phyloP scores from a whole-genome alignment of 108 stramenopile genomes.

The Stephanodiscus minutulus region DNA sequence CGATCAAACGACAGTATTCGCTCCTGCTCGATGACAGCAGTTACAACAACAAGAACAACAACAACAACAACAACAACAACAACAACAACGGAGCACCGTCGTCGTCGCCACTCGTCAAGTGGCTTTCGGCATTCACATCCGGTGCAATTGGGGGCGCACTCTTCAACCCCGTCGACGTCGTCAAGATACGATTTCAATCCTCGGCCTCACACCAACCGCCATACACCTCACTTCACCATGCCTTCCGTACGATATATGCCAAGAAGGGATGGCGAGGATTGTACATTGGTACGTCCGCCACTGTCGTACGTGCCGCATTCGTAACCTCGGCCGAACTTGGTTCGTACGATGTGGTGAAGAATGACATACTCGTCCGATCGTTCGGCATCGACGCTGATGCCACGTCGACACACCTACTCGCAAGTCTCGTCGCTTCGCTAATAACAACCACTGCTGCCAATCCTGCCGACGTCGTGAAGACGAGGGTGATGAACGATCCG shows the following conservation, averaged over 20 bases:
- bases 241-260: slow-evolving; percentile 24
- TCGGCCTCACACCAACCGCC: slow-evolving; percentile 6
- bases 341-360: slow-evolving; percentile 36
- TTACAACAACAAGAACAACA: too few species aligned
- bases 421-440: slow-evolving; percentile 17
- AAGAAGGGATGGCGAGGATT: slow-evolving; percentile 10
- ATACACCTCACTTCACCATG: slow-evolving; percentile 16
- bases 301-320: slow-evolving; percentile 29
- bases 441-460: slow-evolving; percentile 38
- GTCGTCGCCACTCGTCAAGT: slow-evolving; percentile 30
- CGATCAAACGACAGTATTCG: slow-evolving; percentile 22
- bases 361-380: slow-evolving; percentile 20
- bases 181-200: slow-evolving; percentile 33
- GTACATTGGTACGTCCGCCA: slow-evolving; percentile 27
- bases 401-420: slow-evolving; percentile 22
- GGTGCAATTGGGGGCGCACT: slow-evolving; percentile 34
- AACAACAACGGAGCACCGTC: too few species aligned
- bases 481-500: slow-evolving; percentile 37
- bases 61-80: too few species aligned
- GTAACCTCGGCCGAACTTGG: slow-evolving; percentile 29
- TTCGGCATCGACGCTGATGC: slow-evolving; percentile 22
- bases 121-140: slow-evolving; percentile 26
- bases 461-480: slow-evolving; percentile 35
- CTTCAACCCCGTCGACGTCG: slow-evolving; percentile 30
- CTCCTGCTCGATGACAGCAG: slow-evolving; percentile 11